A percentile compares a stretch with the other conserved stretches of the same genome.
Conservation (phyloP, 148 eudicot species). For the Rhododendron simsii region DNA sequence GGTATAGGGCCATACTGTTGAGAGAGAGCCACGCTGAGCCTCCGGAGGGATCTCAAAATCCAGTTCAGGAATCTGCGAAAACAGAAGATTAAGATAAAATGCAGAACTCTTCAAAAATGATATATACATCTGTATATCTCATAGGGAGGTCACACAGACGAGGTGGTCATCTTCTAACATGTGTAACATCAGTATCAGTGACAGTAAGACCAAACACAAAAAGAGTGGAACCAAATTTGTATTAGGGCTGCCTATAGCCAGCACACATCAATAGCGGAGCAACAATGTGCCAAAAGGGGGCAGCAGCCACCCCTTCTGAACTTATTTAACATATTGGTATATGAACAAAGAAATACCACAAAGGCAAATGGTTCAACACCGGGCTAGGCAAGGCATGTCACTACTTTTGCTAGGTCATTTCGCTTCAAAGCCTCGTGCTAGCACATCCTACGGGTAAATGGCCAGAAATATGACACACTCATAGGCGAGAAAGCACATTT, state of each 20-base stretch:
- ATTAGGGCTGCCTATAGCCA: not conserved
- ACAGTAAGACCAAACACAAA: not conserved
- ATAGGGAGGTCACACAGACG: not conserved
- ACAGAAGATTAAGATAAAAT: not conserved
- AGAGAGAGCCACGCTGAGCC: slow-evolving; percentile 92
- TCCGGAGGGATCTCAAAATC: slow-evolving; percentile 98
- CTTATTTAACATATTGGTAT: not conserved
- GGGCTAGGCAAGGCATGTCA: not conserved
- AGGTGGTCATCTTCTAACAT: not conserved
- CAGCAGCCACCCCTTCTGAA: not conserved
- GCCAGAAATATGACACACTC: not conserved
- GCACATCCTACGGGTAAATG: not conserved
- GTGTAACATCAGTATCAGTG: not conserved
- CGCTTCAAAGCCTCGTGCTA: not conserved
- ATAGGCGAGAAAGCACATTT: not conserved
- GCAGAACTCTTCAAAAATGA: not conserved
- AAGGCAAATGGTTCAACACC: not conserved
- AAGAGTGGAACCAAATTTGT: not conserved
- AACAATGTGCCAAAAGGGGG: not conserved
- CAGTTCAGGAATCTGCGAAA: slow-evolving; percentile 79
- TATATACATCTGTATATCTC: no score
- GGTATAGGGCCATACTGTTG: slow-evolving; percentile 52
- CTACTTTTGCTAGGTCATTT: not conserved
- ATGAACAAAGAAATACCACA: not conserved
- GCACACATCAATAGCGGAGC: not conserved